Evolutionary conservation across 306 rosid species (phyloP), one percentile per base, ranked within the genome.

Genomic region (Quillaja saponaria): DNA sequence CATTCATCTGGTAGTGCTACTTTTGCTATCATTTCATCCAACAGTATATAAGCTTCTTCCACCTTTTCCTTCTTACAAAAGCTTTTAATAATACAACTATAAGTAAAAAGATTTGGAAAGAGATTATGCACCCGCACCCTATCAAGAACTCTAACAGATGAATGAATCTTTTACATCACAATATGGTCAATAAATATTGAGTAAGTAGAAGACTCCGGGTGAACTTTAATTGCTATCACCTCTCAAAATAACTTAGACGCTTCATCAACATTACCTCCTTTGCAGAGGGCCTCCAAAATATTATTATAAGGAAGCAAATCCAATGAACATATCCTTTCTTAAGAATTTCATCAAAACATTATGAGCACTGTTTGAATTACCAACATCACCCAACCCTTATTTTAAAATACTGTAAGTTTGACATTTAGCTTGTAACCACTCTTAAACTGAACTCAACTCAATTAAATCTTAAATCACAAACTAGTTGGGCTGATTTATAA

Each of bases 11-110:
- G 96, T 20, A 35, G 51, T 40, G 71, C 79, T 64, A 92, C 90
- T 10, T 64, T 76, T 15, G 81, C 83, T 54, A 82, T 77, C 95
- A 91, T 91, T 76, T 91, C 95, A 55, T 86, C 92, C 66, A 91
- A 54, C 81, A 91, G 73, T 20, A 82, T 71, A 76, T 88, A 88
- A n/a, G 96, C 96, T 68, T 91, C 95, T 61, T 91, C 96, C 67
- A 81, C 81, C 33, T 68, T 79, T 17, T 88, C 81, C 46, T 80
- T 80, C 77, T 91, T 86, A 75, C 96, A 86, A 31, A 88, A 88
- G 21, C 68, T 91, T 77, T 82, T 88, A 73, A 91, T 84, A 39
- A 91, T 45, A 41, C 83, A 76, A 71, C 88, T 91, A 77, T 86
- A 91, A 8, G 98, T 75, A 60, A 70, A 88, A 67, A 80, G 87